These are phyloP conservation scores for Gypsophila paniculata DNA, from an alignment of 179 eudicot species.

Conservation along the genomic window DNA sequence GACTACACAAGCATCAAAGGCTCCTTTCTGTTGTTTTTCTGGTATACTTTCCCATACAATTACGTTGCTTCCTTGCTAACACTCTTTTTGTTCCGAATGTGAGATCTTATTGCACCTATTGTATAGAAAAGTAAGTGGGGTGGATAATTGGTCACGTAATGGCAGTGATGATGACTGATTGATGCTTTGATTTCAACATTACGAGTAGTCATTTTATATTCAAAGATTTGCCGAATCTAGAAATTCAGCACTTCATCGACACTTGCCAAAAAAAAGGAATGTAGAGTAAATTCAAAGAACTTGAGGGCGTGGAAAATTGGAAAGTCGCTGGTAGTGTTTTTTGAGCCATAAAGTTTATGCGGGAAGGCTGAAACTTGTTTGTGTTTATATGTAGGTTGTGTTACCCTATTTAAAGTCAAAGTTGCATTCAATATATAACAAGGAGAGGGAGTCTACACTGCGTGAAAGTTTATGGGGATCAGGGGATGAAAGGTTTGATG, in stretches of 20 bases:
- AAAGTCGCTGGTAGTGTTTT: not conserved
- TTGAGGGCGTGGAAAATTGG: not conserved
- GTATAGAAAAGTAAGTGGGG: too few relatives aligned
- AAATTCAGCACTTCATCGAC: too few relatives aligned
- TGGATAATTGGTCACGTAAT: too few relatives aligned
- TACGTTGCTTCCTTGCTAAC: constrained; percentile 5
- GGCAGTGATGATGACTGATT: too few relatives aligned
- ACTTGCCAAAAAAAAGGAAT: too few relatives aligned
- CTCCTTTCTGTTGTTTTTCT: constrained; percentile 87
- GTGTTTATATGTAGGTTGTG: constrained; percentile 58
- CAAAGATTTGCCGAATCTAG: too few relatives aligned
- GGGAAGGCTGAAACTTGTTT: not conserved
- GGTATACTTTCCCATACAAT: constrained; percentile 38
- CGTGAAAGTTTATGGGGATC: constrained; percentile 93
- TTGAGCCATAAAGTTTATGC: not conserved
- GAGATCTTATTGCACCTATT: not conserved
- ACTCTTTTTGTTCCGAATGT: not conserved
- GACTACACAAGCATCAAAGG: constrained; percentile 67
- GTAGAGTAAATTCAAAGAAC: too few relatives aligned
- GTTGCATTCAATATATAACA: constrained; percentile 73
- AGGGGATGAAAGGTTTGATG: constrained; percentile 58
- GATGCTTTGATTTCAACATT: too few relatives aligned
- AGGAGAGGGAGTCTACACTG: constrained; percentile 86
- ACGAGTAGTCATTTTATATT: too few relatives aligned
- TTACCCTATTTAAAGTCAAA: constrained; percentile 91